Conservation (phyloP, 2,329 filamentous ascomycete genomes). For the Didymella segeticola region DNA sequence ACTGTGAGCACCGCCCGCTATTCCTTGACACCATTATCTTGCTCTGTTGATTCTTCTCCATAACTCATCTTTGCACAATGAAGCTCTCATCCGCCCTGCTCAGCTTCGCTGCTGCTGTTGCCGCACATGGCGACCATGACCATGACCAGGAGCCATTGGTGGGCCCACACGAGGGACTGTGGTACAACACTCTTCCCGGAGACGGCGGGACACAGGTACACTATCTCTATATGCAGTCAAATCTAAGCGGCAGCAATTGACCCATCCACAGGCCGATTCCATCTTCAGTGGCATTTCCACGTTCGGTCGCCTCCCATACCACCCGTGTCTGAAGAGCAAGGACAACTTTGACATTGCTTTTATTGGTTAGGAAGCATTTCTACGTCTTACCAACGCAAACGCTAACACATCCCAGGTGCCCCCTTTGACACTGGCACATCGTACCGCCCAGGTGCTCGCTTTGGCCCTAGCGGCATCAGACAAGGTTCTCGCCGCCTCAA, state of each 20-base stretch:
- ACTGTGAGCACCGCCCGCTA: slow-evolving; percentile 20
- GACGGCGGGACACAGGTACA: slow-evolving; percentile 82
- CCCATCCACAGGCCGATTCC: slow-evolving; percentile 71
- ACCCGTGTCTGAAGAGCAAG: slow-evolving; percentile 74
- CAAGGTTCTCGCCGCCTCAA: slow-evolving; percentile 86
- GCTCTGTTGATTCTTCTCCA: neutral
- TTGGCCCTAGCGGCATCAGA: slow-evolving; percentile 83
- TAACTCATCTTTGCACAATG: slow-evolving; percentile 27
- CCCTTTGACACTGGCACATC: slow-evolving; percentile 88
- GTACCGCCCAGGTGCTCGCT: slow-evolving; percentile 82
- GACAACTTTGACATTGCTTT: slow-evolving; percentile 86
- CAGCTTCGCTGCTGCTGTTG: slow-evolving; percentile 57
- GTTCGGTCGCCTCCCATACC: slow-evolving; percentile 80
- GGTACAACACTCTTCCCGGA: slow-evolving; percentile 83
- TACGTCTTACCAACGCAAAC: no score
- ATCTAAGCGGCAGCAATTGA: slow-evolving; percentile 20
- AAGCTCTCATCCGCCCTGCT: slow-evolving; percentile 36
- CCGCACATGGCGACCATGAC: slow-evolving; percentile 66
- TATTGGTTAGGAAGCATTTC: slow-evolving; percentile 49
- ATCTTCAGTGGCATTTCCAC: slow-evolving; percentile 90
- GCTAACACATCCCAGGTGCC: slow-evolving; percentile 60
- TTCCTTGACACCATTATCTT: slow-evolving; percentile 4
- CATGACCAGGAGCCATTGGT: slow-evolving; percentile 62
- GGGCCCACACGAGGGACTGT: slow-evolving; percentile 76
- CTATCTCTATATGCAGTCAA: neutral